Percentiles rank a stretch among this genome's conserved stretches.
phyloP scores from a whole-genome alignment of 371 early-diverging fungal species.

The Sporodiniella umbellata region DNA sequence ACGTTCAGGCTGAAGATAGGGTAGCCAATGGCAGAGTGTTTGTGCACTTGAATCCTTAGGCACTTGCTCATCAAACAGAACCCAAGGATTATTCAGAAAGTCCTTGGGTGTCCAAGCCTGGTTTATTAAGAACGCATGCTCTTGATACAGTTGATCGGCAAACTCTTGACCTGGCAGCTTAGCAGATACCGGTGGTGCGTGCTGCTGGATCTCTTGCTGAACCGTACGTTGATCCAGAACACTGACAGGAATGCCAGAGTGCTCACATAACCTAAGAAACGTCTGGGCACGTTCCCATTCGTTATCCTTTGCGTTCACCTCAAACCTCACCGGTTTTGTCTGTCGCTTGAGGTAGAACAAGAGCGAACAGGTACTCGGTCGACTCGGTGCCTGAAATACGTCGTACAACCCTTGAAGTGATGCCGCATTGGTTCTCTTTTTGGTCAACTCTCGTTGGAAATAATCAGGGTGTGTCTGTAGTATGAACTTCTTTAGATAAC shows the following conservation, averaged over 20 bases:
- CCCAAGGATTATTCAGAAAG: conserved; percentile 19
- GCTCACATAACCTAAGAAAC: conserved; percentile 26
- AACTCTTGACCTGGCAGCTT: conserved; percentile 27
- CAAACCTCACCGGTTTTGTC: background rate
- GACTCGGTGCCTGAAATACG: conserved; percentile 3
- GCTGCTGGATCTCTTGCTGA: conserved; percentile 1
- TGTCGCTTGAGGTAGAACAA: conserved; percentile 7
- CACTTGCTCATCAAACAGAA: conserved; percentile 25
- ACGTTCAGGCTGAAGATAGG: conserved; percentile 26
- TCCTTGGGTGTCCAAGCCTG: conserved; percentile 1
- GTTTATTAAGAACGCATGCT: background rate
- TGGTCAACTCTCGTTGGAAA: conserved; percentile 25
- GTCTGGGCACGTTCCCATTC: conserved; percentile 24
- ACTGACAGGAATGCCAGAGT: conserved; percentile 22
- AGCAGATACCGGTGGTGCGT: background rate
- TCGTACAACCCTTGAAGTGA: conserved; percentile 34
- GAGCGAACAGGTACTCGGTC: conserved; percentile 2
- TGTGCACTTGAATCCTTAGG: conserved; percentile 12
- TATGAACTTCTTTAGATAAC: conserved; percentile 37
- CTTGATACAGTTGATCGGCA: conserved; percentile 30
- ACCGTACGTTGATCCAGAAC: conserved; percentile 25
- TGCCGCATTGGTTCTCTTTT: conserved; percentile 29
- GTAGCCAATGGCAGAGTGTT: conserved; percentile 16
- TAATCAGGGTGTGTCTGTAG: conserved; percentile 44
- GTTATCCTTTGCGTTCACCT: conserved; percentile 10